Conservation (phyloP, 2,329 filamentous ascomycete genomes). For the Penicillium vulpinum region DNA sequence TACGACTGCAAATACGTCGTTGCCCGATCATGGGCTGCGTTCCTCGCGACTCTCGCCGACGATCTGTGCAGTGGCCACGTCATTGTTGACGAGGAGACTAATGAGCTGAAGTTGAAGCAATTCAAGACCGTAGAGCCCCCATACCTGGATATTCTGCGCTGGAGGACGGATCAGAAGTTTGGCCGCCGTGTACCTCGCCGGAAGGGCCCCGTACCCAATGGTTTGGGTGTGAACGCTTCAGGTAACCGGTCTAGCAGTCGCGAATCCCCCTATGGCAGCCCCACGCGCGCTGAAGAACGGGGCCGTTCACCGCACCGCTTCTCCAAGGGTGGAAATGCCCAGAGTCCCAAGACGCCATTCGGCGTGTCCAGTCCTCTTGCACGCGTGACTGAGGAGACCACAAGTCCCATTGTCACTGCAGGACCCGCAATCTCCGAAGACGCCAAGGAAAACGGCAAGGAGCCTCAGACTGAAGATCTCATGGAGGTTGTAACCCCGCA, state of each 20-base stretch:
- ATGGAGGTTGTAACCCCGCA: slow-evolving; percentile 43
- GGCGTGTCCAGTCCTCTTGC: slow-evolving; percentile 49
- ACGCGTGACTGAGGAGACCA: slow-evolving; percentile 48
- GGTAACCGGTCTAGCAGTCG: slow-evolving; percentile 46
- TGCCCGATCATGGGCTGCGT: slow-evolving; percentile 84
- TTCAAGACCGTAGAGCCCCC: slow-evolving; percentile 90
- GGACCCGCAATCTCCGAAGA: slow-evolving; percentile 38
- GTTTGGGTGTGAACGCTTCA: slow-evolving; percentile 56
- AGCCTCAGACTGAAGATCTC: slow-evolving; percentile 39
- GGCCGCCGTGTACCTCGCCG: slow-evolving; percentile 60
- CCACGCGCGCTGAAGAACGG: slow-evolving; percentile 47
- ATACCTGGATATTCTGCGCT: slow-evolving; percentile 92
- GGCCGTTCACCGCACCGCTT: slow-evolving; percentile 52
- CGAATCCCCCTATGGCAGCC: slow-evolving; percentile 56
- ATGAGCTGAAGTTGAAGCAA: slow-evolving; percentile 87
- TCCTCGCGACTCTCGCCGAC: slow-evolving; percentile 84
- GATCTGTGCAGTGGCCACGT: slow-evolving; percentile 88
- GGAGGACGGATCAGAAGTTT: slow-evolving; percentile 94
- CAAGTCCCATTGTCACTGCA: slow-evolving; percentile 37
- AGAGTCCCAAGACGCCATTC: slow-evolving; percentile 47
- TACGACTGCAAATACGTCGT: slow-evolving; percentile 99
- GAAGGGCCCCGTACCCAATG: slow-evolving; percentile 44
- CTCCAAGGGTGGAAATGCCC: slow-evolving; percentile 42
- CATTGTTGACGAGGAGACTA: slow-evolving; percentile 86
- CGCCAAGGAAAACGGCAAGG: slow-evolving; percentile 30